Evolutionary conservation across 2,329 filamentous ascomycete species (phyloP).

Genomic region (Chalaropsis ovoidea): DNA sequence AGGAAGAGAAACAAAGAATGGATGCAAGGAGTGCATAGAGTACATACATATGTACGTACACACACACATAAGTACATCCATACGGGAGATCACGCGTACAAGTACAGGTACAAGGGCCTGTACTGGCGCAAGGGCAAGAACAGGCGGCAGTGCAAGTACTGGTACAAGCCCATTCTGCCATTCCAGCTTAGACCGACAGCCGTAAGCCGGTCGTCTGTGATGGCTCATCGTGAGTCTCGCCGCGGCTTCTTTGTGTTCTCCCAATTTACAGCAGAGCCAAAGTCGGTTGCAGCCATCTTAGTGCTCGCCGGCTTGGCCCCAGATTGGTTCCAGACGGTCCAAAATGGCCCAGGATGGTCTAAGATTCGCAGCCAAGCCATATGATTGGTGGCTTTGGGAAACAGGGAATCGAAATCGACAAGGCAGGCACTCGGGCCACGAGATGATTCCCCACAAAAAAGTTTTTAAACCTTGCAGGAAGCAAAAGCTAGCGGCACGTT

Average conservation of each 20-base stretch:
- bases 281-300: background rate
- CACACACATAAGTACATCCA: background rate
- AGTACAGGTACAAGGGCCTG: background rate
- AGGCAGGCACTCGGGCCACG: conserved; percentile 11
- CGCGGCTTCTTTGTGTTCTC: background rate
- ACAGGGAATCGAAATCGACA: conserved; percentile 6
- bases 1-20: conserved; percentile 6
- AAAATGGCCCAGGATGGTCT: background rate
- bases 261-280: background rate
- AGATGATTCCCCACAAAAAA: conserved; percentile 20
- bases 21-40: conserved; percentile 3
- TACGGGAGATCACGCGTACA: background rate
- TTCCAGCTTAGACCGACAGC: background rate
- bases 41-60: conserved; percentile 4
- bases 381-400: background rate
- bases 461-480: conserved; percentile 9
- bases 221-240: background rate
- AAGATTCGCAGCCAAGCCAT: background rate
- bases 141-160: background rate
- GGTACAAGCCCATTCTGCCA: background rate
- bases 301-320: too few species aligned
- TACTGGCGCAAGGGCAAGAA: background rate
- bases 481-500: background rate
- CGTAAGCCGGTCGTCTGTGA: background rate
- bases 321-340: too few species aligned